Percentiles rank a stretch among this genome's conserved stretches.
These are phyloP conservation scores for Neckera pumila DNA, from an alignment of 225 moss, liverwort and hornwort species.

Conservation along the genomic window DNA sequence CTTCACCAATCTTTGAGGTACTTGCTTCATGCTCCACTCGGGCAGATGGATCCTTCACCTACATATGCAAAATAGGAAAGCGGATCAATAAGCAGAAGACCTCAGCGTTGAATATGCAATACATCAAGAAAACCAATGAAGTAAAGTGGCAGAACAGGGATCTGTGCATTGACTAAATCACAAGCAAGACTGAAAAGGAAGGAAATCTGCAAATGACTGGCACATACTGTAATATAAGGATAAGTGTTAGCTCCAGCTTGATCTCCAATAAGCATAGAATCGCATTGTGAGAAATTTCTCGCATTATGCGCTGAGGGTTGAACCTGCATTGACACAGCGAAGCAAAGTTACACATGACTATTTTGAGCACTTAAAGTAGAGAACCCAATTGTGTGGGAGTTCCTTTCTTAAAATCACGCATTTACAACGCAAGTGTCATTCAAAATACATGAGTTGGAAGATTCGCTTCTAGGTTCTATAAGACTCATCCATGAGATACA, in stretches of 20 bases:
- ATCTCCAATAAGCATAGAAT: slow-evolving; percentile 98
- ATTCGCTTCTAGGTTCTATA: background rate
- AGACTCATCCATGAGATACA: background rate
- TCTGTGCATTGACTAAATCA: background rate
- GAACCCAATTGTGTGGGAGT: background rate
- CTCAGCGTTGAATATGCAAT: background rate
- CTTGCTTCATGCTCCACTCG: slow-evolving; percentile 97
- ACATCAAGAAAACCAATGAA: background rate
- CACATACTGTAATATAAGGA: slow-evolving; percentile 79
- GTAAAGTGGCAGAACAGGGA: background rate
- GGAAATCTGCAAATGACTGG: background rate
- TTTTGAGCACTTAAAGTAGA: background rate
- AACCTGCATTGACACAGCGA: slow-evolving; percentile 21
- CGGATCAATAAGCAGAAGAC: background rate
- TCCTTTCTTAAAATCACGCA: background rate
- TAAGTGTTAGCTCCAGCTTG: slow-evolving; percentile 95
- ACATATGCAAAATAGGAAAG: background rate
- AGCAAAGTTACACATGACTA: background rate
- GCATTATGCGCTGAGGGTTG: slow-evolving; percentile 73
- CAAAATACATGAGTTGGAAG: background rate
- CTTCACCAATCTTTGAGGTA: slow-evolving; percentile 96
- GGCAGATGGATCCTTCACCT: slow-evolving; percentile 96
- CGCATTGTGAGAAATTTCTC: slow-evolving; percentile 94
- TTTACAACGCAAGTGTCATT: background rate
- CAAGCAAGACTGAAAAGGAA: background rate